Percentiles rank a stretch among this genome's conserved stretches.
Conservation (phyloP, 2,329 filamentous ascomycete species). For the Aspergillus vadensis region DNA sequence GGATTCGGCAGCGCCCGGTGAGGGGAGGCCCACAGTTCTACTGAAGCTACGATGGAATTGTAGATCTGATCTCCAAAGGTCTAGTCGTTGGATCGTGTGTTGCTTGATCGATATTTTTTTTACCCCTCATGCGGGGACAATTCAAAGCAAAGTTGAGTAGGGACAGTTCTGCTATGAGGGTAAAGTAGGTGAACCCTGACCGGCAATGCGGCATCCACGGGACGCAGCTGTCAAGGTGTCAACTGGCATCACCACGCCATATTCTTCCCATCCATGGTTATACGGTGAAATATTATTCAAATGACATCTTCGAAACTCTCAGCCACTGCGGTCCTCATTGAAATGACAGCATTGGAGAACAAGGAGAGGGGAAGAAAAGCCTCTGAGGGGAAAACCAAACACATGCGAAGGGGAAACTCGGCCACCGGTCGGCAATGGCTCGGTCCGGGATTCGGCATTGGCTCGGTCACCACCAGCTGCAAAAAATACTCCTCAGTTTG, state of each 20-base stretch:
- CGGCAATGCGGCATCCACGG: no score
- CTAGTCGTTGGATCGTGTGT: no score
- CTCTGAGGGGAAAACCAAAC: background rate
- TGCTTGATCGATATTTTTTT: no score
- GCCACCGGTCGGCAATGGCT: background rate
- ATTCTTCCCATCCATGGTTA: no score
- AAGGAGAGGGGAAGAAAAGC: background rate
- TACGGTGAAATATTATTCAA: no score
- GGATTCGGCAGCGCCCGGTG: background rate
- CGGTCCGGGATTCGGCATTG: background rate
- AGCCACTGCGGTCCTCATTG: no score
- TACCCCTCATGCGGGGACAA: background rate
- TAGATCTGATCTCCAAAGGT: no score
- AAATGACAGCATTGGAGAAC: background rate
- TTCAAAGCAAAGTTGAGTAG: background rate
- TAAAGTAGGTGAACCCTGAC: background rate
- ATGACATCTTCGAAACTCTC: no score
- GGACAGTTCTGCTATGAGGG: background rate
- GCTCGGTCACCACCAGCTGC: background rate
- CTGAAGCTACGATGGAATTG: no score
- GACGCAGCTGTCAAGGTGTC: no score
- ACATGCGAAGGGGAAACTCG: background rate
- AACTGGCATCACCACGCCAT: no score
- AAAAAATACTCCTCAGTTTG: background rate
- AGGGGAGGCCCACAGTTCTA: background rate